Conservation (phyloP, 495 filamentous ascomycete genomes). For the Podospora pseudopauciseta region DNA sequence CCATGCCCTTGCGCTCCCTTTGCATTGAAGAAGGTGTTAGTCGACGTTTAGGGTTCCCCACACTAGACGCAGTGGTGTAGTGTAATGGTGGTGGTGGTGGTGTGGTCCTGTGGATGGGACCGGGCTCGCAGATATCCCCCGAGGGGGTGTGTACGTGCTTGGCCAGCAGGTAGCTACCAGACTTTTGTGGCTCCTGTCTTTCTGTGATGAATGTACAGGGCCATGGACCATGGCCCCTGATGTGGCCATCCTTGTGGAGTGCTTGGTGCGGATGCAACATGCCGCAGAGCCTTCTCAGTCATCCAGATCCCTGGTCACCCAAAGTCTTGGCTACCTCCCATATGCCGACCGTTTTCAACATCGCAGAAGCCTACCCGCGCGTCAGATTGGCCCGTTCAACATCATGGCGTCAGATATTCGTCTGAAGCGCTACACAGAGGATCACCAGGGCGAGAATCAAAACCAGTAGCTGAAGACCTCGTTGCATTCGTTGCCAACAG, state of each 20-base stretch:
- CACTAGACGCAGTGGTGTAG: conserved; percentile 8
- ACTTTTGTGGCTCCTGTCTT: not conserved
- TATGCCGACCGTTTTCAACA: conserved; percentile 31
- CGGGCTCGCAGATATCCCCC: conserved; percentile 24
- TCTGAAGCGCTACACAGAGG: conserved; percentile 37
- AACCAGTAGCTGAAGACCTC: conserved; percentile 17
- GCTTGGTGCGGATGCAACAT: conserved; percentile 9
- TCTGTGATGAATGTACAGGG: not conserved
- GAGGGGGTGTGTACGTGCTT: not conserved
- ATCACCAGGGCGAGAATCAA: conserved; percentile 8
- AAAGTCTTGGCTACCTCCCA: conserved; percentile 22
- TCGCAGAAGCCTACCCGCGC: conserved; percentile 24
- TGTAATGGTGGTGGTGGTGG: conserved; percentile 1
- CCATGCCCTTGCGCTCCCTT: conserved; percentile 27
- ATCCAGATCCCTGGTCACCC: conserved; percentile 16
- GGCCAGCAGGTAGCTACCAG: not conserved
- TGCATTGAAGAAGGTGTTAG: conserved; percentile 35
- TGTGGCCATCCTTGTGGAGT: conserved; percentile 8
- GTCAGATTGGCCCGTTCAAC: conserved; percentile 35
- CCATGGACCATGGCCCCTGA: conserved; percentile 19
- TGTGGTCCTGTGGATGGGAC: conserved; percentile 10
- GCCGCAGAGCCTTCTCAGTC: conserved; percentile 13
- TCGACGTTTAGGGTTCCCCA: conserved; percentile 31
- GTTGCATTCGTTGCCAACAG: not conserved
- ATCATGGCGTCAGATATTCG: conserved; percentile 42